Evolutionary conservation across 306 rosid species (phyloP), one percentile per base, ranked within the genome.

Genomic region (Crataegus laevigata): DNA sequence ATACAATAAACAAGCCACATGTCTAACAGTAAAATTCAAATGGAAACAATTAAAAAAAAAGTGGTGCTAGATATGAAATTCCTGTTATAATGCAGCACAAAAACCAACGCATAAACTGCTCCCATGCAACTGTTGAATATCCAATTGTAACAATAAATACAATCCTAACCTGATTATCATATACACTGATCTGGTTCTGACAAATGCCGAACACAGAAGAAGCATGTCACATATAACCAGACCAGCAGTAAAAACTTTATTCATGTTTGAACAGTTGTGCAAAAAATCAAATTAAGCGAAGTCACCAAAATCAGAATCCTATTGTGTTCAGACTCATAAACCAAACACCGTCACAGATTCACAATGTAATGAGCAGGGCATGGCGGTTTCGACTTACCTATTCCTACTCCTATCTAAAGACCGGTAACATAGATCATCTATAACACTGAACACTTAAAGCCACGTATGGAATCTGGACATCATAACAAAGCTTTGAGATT

Each of bases 31-130:
- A 26, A 14, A 38, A 67, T 29, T 6, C 22, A 18, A 68, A 68
- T 14, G 67, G 30, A 62, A 58, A 73, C 30, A 68, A 29, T 22
- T 32, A 71, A 51, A 60, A 15, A 15, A 82, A 30, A 72, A 77
- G 62, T 17, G 55, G 82, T 52, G 57, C 73, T 58, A 72, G 54
- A 69, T 71, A 57, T 71, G 42, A 73, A 67, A 19, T 57, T 61
- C 67, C 24, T 38, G 22, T 34, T 40, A 2, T 32, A 65, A 24
- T 32, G 30, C 62, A 14, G 28, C 26, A 54, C 29, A 43, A 64
- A 14, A 76, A 63, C 50, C 28, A 83, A 24, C 75, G 12, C 25
- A 36, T 24, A 57, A 54, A 51, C 24, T 32, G 18, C 17, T 34
- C 32, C 29, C 18, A 3, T 54, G 32, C n/a, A 54, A 34, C 51